Evolutionary conservation across 805 yeast species (phyloP).

Genomic region (Groenewaldozyma salmanticensis): DNA sequence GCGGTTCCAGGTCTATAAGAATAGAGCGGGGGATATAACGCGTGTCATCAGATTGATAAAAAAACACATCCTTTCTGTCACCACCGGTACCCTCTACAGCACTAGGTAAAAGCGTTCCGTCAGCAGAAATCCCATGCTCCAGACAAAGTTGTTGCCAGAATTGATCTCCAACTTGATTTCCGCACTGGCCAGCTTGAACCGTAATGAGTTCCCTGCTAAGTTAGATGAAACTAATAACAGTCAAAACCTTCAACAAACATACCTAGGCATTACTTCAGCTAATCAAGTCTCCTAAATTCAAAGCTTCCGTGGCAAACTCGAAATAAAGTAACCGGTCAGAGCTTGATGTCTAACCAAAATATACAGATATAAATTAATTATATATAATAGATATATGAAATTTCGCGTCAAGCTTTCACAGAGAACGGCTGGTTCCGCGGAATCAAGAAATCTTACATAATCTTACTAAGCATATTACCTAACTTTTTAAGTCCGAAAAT

Average conservation of each 20-base stretch:
- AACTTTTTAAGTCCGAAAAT: too few relatives aligned
- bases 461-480: too few relatives aligned
- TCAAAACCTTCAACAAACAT: not conserved
- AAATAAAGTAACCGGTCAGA: too few relatives aligned
- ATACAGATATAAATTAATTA: too few relatives aligned
- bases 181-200: constrained; percentile 70
- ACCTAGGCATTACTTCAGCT: constrained; percentile 11
- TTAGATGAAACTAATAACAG: not conserved
- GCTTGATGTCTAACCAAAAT: too few relatives aligned
- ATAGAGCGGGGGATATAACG: constrained; percentile 84
- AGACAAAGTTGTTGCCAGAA: constrained; percentile 84
- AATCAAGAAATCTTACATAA: too few relatives aligned
- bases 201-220: constrained; percentile 29
- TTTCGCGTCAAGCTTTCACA: too few relatives aligned
- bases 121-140: constrained; percentile 76
- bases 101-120: constrained; percentile 41
- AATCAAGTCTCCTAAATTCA: too few relatives aligned
- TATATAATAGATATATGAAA: too few relatives aligned
- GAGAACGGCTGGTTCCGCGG: too few relatives aligned
- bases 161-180: constrained; percentile 87
- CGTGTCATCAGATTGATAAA: constrained; percentile 61
- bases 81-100: constrained; percentile 30
- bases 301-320: too few relatives aligned
- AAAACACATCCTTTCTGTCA: constrained; percentile 79
- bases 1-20: constrained; percentile 80